Base-by-base conservation (phyloP, 345 rosid species). In the Hypericum perforatum region DNA sequence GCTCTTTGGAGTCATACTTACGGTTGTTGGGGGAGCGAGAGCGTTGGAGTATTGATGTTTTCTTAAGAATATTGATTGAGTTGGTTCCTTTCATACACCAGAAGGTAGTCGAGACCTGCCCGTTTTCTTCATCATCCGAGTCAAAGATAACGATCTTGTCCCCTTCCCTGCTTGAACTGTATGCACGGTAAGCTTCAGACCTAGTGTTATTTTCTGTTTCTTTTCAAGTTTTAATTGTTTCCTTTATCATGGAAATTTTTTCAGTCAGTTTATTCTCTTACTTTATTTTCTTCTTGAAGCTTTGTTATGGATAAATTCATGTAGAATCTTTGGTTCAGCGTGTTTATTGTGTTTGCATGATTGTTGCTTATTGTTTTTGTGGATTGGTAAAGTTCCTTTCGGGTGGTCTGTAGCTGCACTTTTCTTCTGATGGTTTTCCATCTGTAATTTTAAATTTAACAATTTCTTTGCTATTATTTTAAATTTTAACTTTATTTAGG, bases 1-100 rank as follows among this genome's bases (percentile, higher is more conserved):
- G 98, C 52, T 85, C 96, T 51, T 58, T 87, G 64, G 98, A 91
- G 67, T 85, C 88, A 54, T 88, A 87, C 69, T 73, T 91, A 54
- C 95, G 73, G 66, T 89, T 77, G 61, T 67, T 91, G 60, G 98
- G 98, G 67, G 96, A 87, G 79, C 78, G 88, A 38, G 96, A 91
- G 66, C 95, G 85, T 48, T 87, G 98, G 98, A 85, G 71, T 68
- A 73, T 87, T 67, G 95, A 87, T 76, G 90, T 85, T 70, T 75
- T 91, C 44, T 68, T 91, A 70, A 82, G 92, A 69, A 81, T 85
- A 82, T 76, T 91, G 60, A 48, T 63, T 60, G 96, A 81, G 52
- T 66, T 91, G 72, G 81, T 91, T 70, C 92, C 98, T 38, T 73
- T 66, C 69, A 71, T 82, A 48, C 69, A 76, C 69, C 71, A 79